Conservation (phyloP, 371 early-diverging fungal species). For the Rhizopus sp. region DNA sequence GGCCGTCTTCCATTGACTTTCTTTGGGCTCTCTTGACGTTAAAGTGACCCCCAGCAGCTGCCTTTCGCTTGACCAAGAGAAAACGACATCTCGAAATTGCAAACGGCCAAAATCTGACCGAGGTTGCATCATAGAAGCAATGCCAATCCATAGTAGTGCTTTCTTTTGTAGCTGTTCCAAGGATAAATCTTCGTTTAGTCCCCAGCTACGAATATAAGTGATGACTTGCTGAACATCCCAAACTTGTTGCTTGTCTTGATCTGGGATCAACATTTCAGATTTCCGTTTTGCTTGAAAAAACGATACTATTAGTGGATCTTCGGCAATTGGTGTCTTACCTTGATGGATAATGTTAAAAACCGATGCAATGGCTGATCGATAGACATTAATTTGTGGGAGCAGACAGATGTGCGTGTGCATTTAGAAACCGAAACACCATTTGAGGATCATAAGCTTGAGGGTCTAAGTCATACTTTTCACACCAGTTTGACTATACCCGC, state of each 20-base stretch:
- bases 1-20: constrained; percentile 1
- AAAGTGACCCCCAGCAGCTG: background rate
- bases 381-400: background rate
- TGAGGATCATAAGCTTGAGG: background rate
- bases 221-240: background rate
- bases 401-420: background rate
- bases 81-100: background rate
- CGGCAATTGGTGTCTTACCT: too few species aligned
- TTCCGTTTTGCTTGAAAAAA: constrained; percentile 5
- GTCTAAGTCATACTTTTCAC: background rate
- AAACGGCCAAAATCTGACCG: background rate
- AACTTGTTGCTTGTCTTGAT: background rate
- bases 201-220: background rate
- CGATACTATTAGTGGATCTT: background rate
- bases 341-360: background rate
- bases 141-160: background rate
- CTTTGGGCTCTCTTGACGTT: constrained; percentile 5
- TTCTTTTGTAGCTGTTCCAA: constrained; percentile 8
- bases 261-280: background rate
- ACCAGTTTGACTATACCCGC: constrained; percentile 6
- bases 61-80: background rate
- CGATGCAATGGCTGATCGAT: constrained; percentile 2
- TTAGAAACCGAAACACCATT: background rate
- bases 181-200: background rate
- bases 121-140: constrained; percentile 1